A percentile compares a stretch with the other conserved stretches of the same genome.
phyloP scores from a whole-genome alignment of 169 alveolate genomes.

The Eimeria mitis region DNA sequence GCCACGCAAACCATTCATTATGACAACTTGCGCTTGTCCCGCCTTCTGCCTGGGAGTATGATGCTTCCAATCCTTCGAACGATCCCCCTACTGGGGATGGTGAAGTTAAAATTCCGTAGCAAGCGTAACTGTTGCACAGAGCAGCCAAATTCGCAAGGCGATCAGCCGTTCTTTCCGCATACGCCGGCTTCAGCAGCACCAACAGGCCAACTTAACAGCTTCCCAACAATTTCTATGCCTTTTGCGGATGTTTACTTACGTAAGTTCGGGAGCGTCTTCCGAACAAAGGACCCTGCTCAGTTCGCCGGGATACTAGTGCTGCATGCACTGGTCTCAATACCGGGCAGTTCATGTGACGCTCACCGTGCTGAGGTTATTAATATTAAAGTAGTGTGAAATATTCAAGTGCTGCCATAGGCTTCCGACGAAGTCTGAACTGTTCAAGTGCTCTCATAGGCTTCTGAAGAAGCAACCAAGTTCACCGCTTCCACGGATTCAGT shows the following conservation, averaged over 20 bases:
- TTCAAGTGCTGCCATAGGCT: background rate
- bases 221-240: background rate
- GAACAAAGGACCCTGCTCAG: background rate
- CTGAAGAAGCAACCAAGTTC: background rate
- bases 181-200: too few relatives aligned
- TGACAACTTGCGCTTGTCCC: background rate
- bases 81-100: background rate
- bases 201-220: background rate
- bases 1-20: background rate
- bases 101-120: background rate
- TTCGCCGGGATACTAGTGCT: background rate
- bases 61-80: background rate
- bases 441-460: background rate
- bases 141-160: background rate
- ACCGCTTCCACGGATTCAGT: background rate
- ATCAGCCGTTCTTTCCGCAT: background rate
- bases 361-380: background rate
- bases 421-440: background rate
- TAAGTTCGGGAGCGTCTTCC: background rate
- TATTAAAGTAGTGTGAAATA: background rate
- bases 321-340: background rate
- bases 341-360: background rate
- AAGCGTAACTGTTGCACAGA: background rate
- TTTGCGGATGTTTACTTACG: background rate
- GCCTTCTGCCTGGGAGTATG: background rate